Conservation (phyloP, 2,329 filamentous ascomycete species). For the Triangularia verruculosa region DNA sequence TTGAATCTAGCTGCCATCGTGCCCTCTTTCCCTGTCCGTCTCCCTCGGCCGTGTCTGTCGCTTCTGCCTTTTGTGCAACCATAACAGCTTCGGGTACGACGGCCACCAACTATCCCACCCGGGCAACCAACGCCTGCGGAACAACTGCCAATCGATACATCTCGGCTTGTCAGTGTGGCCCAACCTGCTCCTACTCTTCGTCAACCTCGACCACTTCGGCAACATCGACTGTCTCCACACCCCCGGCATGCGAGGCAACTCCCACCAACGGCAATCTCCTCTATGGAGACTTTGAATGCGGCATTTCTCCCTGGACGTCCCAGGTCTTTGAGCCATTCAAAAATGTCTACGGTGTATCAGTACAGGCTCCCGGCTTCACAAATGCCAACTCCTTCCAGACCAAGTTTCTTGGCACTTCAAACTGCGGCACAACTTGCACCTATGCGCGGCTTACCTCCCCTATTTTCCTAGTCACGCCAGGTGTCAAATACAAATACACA, state of each 20-base stretch:
- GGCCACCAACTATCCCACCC: constrained; percentile 23
- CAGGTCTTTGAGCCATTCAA: constrained; percentile 7
- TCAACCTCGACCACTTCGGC: constrained; percentile 10
- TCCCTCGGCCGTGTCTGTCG: constrained; percentile 19
- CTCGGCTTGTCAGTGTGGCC: constrained; percentile 25
- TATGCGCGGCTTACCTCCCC: constrained; percentile 1
- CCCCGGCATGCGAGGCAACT: neutral
- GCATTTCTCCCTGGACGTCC: neutral
- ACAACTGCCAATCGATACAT: constrained; percentile 19
- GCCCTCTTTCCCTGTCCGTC: constrained; percentile 26
- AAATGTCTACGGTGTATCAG: neutral
- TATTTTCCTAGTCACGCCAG: neutral
- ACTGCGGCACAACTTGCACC: neutral
- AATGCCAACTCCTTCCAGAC: neutral
- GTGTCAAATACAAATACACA: constrained; percentile 8
- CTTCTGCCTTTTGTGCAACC: constrained; percentile 25
- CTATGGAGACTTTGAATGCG: constrained; percentile 19
- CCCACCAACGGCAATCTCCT: constrained; percentile 10
- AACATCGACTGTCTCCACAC: neutral
- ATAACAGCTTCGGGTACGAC: constrained; percentile 24
- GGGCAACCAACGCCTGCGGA: constrained; percentile 25
- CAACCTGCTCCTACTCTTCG: constrained; percentile 17
- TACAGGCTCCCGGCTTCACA: neutral
- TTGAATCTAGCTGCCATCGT: constrained; percentile 23
- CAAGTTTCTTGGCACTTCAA: neutral